A percentile compares a stretch with the other conserved stretches of the same genome.
Evolutionary conservation across 2,329 filamentous ascomycete genomes (phyloP).

Genomic region (Beauveria australis): DNA sequence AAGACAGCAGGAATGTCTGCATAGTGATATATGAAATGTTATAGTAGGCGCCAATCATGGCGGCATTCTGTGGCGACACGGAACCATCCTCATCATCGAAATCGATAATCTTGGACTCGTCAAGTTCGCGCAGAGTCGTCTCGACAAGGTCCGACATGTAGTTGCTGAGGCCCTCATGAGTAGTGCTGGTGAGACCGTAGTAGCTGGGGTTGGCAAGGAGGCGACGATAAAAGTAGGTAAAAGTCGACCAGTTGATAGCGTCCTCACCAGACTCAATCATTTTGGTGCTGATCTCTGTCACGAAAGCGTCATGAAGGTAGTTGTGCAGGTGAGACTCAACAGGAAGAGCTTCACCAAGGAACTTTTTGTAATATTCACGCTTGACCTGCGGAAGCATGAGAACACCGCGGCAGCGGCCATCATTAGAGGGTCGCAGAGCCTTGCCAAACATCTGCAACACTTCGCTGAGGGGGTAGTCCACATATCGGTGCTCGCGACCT

Average conservation of each 20-base stretch:
- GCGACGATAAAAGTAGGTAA: conserved; percentile 95
- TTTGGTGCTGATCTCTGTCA: conserved; percentile 93
- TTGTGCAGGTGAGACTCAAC: conserved; percentile 91
- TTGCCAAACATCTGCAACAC: conserved; percentile 98
- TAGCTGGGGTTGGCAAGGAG: conserved; percentile 93
- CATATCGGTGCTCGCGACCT: conserved; percentile 90
- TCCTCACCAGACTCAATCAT: conserved; percentile 94
- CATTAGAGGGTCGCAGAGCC: conserved; percentile 68
- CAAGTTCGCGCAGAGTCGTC: conserved; percentile 79
- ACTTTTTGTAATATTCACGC: conserved; percentile 98
- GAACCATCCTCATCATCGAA: conserved; percentile 90
- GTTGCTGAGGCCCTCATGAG: conserved; percentile 85
- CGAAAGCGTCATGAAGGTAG: conserved; percentile 91
- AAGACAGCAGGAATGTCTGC: conserved; percentile 93
- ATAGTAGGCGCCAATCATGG: conserved; percentile 98
- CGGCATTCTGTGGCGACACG: conserved; percentile 82
- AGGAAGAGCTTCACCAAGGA: conserved; percentile 88
- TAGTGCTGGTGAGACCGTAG: conserved; percentile 82
- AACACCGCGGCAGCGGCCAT: conserved; percentile 81
- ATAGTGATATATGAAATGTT: conserved; percentile 99
- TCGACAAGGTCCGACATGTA: conserved; percentile 94
- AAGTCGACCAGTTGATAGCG: conserved; percentile 96
- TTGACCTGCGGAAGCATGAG: conserved; percentile 93
- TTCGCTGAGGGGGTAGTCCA: conserved; percentile 91
- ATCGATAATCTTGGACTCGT: conserved; percentile 91